Percentiles rank a stretch among this genome's conserved stretches.
Evolutionary conservation across 768 basidiomycete species (phyloP).

Genomic region (Rhizopogon rudus): DNA sequence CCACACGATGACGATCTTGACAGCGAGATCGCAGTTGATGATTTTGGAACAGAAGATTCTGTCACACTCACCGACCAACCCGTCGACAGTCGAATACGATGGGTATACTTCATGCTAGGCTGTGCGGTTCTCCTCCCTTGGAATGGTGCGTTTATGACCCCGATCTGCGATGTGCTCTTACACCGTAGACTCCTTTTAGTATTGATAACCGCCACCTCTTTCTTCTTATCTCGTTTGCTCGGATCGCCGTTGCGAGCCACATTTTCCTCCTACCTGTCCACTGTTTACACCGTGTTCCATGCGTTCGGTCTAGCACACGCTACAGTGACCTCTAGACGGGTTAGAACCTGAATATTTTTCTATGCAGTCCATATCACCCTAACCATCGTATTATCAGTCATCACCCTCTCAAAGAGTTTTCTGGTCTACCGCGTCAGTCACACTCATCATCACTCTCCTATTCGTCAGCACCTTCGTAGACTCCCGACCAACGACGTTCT

Average conservation of each 20-base stretch:
- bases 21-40: constrained; percentile 2
- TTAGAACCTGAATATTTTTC: constrained; percentile 25
- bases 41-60: constrained; percentile 23
- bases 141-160: constrained; percentile 62
- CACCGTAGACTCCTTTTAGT: constrained; percentile 37
- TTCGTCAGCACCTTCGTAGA: constrained; percentile 62
- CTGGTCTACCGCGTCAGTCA: constrained; percentile 19
- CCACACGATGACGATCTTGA: constrained; percentile 7
- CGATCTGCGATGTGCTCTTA: background rate
- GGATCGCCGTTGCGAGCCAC: constrained; percentile 56
- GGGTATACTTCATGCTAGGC: constrained; percentile 74
- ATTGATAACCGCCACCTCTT: constrained; percentile 81
- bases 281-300: constrained; percentile 57
- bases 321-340: constrained; percentile 64
- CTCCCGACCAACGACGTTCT: constrained; percentile 51
- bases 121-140: constrained; percentile 83
- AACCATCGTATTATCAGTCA: constrained; percentile 34
- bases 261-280: constrained; percentile 64
- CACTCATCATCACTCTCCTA: constrained; percentile 43
- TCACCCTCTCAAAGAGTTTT: constrained; percentile 57
- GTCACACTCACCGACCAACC: background rate
- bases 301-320: constrained; percentile 72
- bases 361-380: background rate
- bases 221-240: constrained; percentile 67
- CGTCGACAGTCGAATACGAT: constrained; percentile 42